phyloP scores from a whole-genome alignment of 148 eudicot species.

The Oxyria digyna region DNA sequence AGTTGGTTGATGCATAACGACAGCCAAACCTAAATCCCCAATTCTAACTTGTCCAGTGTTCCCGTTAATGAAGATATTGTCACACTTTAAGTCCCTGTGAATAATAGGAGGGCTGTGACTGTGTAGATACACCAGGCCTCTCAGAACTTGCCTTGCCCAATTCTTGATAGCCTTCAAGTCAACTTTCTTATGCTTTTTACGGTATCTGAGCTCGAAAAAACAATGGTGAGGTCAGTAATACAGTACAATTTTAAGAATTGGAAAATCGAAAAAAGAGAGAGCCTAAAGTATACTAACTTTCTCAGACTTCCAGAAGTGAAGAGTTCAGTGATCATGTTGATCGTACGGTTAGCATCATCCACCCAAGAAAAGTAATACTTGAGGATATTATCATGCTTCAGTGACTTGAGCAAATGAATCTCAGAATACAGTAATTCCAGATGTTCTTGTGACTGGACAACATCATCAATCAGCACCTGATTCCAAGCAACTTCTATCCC shows the following conservation, averaged over 20 bases:
- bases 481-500: conserved; percentile 37
- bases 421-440: conserved; percentile 11
- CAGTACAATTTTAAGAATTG: not conserved
- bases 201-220: not conserved
- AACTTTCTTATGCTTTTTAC: conserved; percentile 14
- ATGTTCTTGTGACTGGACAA: conserved; percentile 1
- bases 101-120: conserved; percentile 21
- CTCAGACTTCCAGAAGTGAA: conserved; percentile 15
- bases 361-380: conserved; percentile 19
- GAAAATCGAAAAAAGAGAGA: not conserved
- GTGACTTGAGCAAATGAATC: conserved; percentile 17
- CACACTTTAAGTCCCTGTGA: conserved; percentile 28
- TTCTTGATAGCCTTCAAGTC: conserved; percentile 23
- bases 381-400: conserved; percentile 20
- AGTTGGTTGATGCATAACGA: conserved; percentile 15
- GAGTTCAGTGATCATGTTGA: conserved; percentile 19
- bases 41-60: conserved; percentile 21
- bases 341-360: conserved; percentile 9
- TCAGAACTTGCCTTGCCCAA: conserved; percentile 25
- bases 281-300: not conserved
- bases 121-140: conserved; percentile 23
- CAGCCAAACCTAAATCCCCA: conserved; percentile 24
- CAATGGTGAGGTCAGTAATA: not conserved
- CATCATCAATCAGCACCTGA: conserved; percentile 14
- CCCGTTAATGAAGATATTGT: conserved; percentile 29